A percentile compares a stretch with the other conserved stretches of the same genome.
Evolutionary conservation across 495 filamentous ascomycete species (phyloP).

Genomic region (Immersiella caudata): DNA sequence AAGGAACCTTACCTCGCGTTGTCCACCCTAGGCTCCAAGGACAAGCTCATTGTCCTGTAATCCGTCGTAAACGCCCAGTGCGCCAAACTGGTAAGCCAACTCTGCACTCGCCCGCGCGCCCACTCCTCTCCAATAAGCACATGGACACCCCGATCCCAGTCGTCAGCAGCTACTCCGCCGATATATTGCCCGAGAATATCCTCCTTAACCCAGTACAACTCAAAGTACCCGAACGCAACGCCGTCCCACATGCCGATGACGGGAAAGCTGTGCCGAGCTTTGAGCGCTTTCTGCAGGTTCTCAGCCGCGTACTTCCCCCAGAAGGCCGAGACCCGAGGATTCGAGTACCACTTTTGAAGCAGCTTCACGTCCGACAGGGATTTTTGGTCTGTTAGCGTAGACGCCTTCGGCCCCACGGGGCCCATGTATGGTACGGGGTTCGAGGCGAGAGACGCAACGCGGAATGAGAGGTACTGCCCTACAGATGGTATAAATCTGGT

Average conservation of each 20-base stretch:
- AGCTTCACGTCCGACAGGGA: constrained; percentile 68
- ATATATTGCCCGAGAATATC: constrained; percentile 72
- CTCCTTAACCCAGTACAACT: constrained; percentile 98
- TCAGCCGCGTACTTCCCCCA: constrained; percentile 75
- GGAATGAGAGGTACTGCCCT: constrained; percentile 84
- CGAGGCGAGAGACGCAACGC: constrained; percentile 66
- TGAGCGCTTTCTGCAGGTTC: constrained; percentile 68
- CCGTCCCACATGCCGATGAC: constrained; percentile 94
- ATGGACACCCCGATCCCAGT: constrained; percentile 89
- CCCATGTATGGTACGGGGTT: constrained; percentile 58
- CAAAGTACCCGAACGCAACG: constrained; percentile 95
- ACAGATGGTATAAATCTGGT: constrained; percentile 81
- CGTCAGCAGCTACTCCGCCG: constrained; percentile 58
- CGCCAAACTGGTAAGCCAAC: constrained; percentile 83
- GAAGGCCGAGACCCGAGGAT: constrained; percentile 75
- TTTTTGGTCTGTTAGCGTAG: constrained; percentile 33
- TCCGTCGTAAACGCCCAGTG: constrained; percentile 84
- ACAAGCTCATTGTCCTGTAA: constrained; percentile 75
- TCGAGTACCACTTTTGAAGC: constrained; percentile 87
- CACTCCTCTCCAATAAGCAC: constrained; percentile 91
- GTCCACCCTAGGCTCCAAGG: constrained; percentile 89
- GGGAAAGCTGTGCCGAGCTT: constrained; percentile 77
- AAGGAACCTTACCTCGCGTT: constrained; percentile 71
- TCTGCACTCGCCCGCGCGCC: constrained; percentile 75
- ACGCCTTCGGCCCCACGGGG: constrained; percentile 48